Evolutionary conservation across 768 basidiomycete genomes (phyloP), one percentile per base, ranked within the genome.

Genomic region (Podaxis rugospora): DNA sequence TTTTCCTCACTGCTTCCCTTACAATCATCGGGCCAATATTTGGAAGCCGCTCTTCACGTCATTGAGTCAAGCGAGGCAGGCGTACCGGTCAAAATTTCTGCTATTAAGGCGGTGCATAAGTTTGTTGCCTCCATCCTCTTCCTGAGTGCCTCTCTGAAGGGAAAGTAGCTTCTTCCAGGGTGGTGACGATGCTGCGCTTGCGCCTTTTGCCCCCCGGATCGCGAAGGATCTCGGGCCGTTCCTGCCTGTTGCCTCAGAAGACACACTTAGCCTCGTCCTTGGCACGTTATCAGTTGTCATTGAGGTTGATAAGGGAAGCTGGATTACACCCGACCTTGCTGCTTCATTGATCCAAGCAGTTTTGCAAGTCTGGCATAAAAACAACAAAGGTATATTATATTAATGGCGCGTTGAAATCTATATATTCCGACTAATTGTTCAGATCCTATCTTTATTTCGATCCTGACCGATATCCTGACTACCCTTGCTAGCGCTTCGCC

Each of bases 101-200:
- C 96, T 9, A 90, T 98, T 27, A 92, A 93, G 72, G 94, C 96
- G 2, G 81, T 98, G 40, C 87, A 92, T 68, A 95, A 98, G 97
- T 98, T 67, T 61, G 86, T 70, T 21, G 42, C 16, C 0, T 44
- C 23, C 23, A 4, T 14, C 44, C 3, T 44, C 9, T 18, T 49
- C 27, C 6, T 50, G 13, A 18, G 7, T n/a, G 36, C 18, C 11
- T 35, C 27, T 59, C 35, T 44, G 55, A 54, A n/a, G 18, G 59
- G 7, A 18, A 32, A 32, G 51, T 18, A 92, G 90, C 69, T 91
- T 91, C 76, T 90, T 84, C 72, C 79, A 86, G 59, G 83, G 80
- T 5, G 82, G 84, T 14, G 82, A 88, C 25, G 81, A 85, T 35
- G 79, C 82, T 1, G 81, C 83, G 18, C 73, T 92, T 42, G 75